A percentile compares a stretch with the other conserved stretches of the same genome.
Evolutionary conservation across 1,284 basidiomycete genomes (phyloP).

Genomic region (Boletus holoroseus): DNA sequence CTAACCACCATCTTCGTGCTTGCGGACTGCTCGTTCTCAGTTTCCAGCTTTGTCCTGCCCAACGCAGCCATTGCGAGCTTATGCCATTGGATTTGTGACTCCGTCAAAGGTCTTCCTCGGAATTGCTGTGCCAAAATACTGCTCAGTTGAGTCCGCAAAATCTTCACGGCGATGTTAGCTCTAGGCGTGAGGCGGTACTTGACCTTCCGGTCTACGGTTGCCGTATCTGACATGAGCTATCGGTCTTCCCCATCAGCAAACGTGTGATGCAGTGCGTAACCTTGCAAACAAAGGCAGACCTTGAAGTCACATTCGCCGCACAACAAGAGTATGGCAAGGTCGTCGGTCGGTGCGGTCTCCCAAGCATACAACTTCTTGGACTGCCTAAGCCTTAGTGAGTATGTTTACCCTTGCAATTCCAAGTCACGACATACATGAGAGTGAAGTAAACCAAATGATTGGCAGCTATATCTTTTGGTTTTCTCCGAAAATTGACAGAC

Average conservation of each 20-base stretch:
- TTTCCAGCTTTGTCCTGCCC: conserved; percentile 41
- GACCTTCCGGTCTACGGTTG: conserved; percentile 84
- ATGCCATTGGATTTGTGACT: conserved; percentile 64
- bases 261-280: background rate
- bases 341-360: conserved; percentile 90
- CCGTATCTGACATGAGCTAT: conserved; percentile 67
- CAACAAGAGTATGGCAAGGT: conserved; percentile 75
- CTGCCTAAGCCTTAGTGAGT: conserved; percentile 52
- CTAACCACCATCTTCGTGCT: conserved; percentile 13
- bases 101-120: conserved; percentile 56
- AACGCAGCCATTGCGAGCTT: conserved; percentile 61
- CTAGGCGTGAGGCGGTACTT: conserved; percentile 69
- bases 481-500: conserved; percentile 77
- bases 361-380: conserved; percentile 94
- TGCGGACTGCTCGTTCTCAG: conserved; percentile 15
- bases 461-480: conserved; percentile 64
- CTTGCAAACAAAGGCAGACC: conserved; percentile 39
- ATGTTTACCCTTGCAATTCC: background rate
- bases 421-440: conserved; percentile 59
- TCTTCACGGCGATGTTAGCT: conserved; percentile 75
- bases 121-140: conserved; percentile 61
- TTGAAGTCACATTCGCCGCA: conserved; percentile 93
- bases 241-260: conserved; percentile 6
- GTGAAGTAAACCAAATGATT: conserved; percentile 85
- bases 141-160: conserved; percentile 65